A percentile compares a stretch with the other conserved stretches of the same genome.
phyloP scores from a whole-genome alignment of 495 filamentous ascomycete species.

The Usnea hakonensis region DNA sequence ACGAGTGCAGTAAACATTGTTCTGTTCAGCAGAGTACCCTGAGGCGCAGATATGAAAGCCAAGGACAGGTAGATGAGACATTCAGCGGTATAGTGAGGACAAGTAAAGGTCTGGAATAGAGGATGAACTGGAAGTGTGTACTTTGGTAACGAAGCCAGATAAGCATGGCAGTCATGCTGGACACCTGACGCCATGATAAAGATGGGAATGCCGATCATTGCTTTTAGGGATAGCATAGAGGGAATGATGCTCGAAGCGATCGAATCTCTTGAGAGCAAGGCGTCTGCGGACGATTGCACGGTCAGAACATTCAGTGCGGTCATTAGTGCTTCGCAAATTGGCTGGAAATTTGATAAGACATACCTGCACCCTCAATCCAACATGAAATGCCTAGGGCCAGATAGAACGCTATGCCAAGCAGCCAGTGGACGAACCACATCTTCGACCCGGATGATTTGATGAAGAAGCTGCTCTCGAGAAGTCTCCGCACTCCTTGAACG shows the following conservation, averaged over 20 bases:
- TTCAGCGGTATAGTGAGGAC: conserved; percentile 90
- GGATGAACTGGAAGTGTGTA: conserved; percentile 73
- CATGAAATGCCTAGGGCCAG: conserved; percentile 58
- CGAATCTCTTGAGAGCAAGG: conserved; percentile 28
- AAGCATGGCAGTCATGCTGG: conserved; percentile 73
- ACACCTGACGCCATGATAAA: conserved; percentile 69
- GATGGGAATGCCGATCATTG: conserved; percentile 50
- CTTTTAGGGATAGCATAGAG: conserved; percentile 48
- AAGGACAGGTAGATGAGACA: conserved; percentile 77
- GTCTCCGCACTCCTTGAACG: conserved; percentile 63
- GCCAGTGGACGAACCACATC: conserved; percentile 82
- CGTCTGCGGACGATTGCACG: conserved; percentile 21
- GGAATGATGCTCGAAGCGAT: conserved; percentile 32
- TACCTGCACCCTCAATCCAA: conserved; percentile 83
- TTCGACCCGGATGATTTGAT: conserved; percentile 57
- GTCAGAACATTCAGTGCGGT: background rate
- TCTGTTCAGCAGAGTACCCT: conserved; percentile 54
- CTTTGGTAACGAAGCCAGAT: conserved; percentile 72
- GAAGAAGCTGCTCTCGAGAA: conserved; percentile 62
- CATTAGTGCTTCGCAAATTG: background rate
- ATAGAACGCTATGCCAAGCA: conserved; percentile 75
- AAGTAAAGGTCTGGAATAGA: conserved; percentile 61
- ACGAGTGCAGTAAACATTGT: conserved; percentile 59
- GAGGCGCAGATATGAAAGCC: conserved; percentile 64
- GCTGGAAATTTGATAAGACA: conserved; percentile 15